Base-by-base conservation (phyloP, 148 eudicot genomes). In the Fallopia convolvulus region DNA sequence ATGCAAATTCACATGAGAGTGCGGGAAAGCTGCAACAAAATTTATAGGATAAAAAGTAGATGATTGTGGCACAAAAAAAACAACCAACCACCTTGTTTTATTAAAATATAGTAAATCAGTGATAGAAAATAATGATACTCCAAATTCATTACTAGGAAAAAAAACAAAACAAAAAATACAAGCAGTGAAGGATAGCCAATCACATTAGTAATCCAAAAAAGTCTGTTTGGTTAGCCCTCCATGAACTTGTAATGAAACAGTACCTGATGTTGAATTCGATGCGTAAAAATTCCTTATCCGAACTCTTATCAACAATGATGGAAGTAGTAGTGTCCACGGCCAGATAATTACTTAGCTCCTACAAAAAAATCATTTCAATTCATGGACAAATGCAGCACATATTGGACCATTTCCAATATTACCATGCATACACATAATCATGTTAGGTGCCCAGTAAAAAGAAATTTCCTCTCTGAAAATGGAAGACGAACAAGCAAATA, bases 1-100 rank as follows among this genome's bases (percentile, higher is more conserved):
- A 91, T 79, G 99, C 99, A 88, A 94, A 94, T 87, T 94, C 97
- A 85, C 99, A 94, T 42, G 99, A 94, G 72, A 94, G 85, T 39
- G 92, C 93, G 32, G 99, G 97, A 81, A 94, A 92, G 86, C 99
- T 94, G 70, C 92, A 84, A 47, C 63, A 76, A 68, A 36, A 39
- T 68, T 33, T 14, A 33, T 6, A 15, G 15, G 39, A 39, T 42
- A 68, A 36, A 68, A 39, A 17, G 20, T 17, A 68, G 46, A 68
- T 68, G 44, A 4, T 4, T 36, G 44, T 65, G 70, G n/a, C 12
- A 21, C 66, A 58, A 20, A 8, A 21, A 26, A 26, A 26, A n/a
- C n/a, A 23, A 9, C 10, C 8, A 8, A 58, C 11, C 32, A 58
- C 39, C 32, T 68, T 2, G 36, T 68, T 15, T 11, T 13, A 66